Percentiles rank a stretch among this genome's conserved stretches.
Evolutionary conservation across 2,329 filamentous ascomycete genomes (phyloP).

Genomic region (Colletotrichum sublineola): DNA sequence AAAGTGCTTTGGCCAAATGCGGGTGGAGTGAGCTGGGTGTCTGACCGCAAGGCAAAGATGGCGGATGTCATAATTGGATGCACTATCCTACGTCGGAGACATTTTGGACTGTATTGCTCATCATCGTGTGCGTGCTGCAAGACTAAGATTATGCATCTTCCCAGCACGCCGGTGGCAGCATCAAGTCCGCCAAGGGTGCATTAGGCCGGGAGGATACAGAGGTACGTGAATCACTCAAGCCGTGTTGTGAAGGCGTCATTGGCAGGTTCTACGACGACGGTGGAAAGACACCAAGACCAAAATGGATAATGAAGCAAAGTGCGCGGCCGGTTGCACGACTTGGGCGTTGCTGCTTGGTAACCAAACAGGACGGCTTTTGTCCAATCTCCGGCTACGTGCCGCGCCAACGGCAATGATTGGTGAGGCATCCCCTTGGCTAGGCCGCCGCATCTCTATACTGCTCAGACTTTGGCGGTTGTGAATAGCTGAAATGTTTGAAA

Average conservation of each 20-base stretch:
- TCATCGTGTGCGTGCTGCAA: slow-evolving; percentile 18
- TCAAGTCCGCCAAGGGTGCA: slow-evolving; percentile 28
- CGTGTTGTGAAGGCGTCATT: slow-evolving; percentile 31
- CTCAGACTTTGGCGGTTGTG: slow-evolving; percentile 1
- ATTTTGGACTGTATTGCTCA: slow-evolving; percentile 30
- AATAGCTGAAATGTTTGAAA: slow-evolving; percentile 30
- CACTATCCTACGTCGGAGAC: slow-evolving; percentile 25
- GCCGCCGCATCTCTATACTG: slow-evolving; percentile 1
- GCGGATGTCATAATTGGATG: not conserved
- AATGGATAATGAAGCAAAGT: slow-evolving; percentile 7
- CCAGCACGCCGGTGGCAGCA: slow-evolving; percentile 24
- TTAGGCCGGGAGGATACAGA: slow-evolving; percentile 34
- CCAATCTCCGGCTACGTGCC: slow-evolving; percentile 36
- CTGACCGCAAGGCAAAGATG: slow-evolving; percentile 23
- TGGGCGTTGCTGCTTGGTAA: slow-evolving; percentile 39
- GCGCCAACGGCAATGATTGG: not conserved
- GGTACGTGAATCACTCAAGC: not conserved
- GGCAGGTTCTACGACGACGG: slow-evolving; percentile 27
- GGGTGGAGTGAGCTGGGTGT: slow-evolving; percentile 8
- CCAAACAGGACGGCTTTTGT: slow-evolving; percentile 3
- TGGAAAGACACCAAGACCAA: slow-evolving; percentile 24
- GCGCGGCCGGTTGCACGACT: slow-evolving; percentile 9
- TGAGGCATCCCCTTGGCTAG: slow-evolving; percentile 2
- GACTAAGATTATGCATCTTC: slow-evolving; percentile 11
- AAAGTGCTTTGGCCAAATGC: not conserved